phyloP scores from a whole-genome alignment of 2,329 filamentous ascomycete species.

The Amesomyces nigricolor region DNA sequence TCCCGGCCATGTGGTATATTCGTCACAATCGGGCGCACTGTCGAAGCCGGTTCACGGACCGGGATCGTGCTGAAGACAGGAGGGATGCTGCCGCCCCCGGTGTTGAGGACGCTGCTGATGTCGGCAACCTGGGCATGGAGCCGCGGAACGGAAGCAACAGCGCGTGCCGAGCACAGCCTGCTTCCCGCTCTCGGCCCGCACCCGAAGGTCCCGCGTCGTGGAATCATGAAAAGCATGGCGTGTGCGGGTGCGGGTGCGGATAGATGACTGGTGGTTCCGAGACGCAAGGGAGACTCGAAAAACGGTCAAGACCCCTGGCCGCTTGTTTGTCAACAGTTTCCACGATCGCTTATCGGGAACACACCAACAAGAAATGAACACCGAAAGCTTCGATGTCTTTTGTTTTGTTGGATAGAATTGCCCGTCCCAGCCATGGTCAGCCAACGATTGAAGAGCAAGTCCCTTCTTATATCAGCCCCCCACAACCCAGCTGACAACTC shows the following conservation, averaged over 20 bases:
- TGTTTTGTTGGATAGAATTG: too few species aligned
- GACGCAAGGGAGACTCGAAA: not conserved
- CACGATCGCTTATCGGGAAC: too few species aligned
- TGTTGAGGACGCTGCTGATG: conserved; percentile 8
- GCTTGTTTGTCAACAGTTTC: not conserved
- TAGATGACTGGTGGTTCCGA: not conserved
- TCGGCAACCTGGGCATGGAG: conserved; percentile 23
- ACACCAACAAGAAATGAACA: too few species aligned
- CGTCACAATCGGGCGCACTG: not conserved
- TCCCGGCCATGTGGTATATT: conserved; percentile 19
- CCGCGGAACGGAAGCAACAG: conserved; percentile 17
- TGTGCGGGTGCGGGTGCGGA: not conserved
- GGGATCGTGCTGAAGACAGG: not conserved
- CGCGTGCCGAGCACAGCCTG: conserved; percentile 8
- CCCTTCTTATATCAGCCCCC: not conserved
- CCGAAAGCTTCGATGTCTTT: too few species aligned
- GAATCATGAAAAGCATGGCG: conserved; percentile 16
- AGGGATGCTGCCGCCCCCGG: not conserved
- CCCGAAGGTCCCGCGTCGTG: conserved; percentile 2
- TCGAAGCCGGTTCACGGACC: not conserved
- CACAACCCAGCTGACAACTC: not conserved
- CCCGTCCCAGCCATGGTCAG: too few species aligned
- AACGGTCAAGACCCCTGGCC: not conserved
- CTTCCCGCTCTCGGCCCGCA: not conserved
- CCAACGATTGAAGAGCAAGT: too few species aligned